phyloP scores from a whole-genome alignment of 73 alveolate species.

The Blepharisma stoltei region DNA sequence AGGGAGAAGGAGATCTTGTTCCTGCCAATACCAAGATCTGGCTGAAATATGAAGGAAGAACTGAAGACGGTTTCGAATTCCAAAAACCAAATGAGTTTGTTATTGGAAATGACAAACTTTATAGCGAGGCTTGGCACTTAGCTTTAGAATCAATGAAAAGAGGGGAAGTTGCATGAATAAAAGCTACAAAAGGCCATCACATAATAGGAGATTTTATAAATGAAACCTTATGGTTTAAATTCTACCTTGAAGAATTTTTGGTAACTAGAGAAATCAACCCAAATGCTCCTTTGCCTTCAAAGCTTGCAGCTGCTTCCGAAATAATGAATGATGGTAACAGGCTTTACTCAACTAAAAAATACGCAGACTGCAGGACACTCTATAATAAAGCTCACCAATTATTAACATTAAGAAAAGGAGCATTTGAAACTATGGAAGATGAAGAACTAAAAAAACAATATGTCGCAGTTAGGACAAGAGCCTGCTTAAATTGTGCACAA shows the following conservation, averaged over 20 bases:
- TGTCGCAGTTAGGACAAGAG: too few species aligned
- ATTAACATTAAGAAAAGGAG: too few species aligned
- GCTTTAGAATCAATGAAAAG: not conserved
- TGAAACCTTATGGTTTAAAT: not conserved
- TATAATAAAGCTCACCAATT: not conserved
- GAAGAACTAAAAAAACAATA: too few species aligned
- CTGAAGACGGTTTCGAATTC: conserved; percentile 19
- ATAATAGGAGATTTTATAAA: not conserved
- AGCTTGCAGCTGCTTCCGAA: not conserved
- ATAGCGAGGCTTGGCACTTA: not conserved
- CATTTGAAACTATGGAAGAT: too few species aligned
- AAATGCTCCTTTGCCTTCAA: not conserved
- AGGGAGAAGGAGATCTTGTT: not conserved
- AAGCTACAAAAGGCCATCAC: not conserved
- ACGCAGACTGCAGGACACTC: not conserved
- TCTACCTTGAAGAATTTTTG: not conserved
- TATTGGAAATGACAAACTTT: not conserved
- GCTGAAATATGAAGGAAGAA: conserved; percentile 7
- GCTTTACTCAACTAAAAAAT: not conserved
- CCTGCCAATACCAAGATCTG: not conserved
- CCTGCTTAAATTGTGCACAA: too few species aligned
- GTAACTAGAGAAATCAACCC: not conserved
- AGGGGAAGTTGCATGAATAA: conserved; percentile 7
- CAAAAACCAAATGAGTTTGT: conserved; percentile 15
- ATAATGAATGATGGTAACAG: not conserved